These are phyloP conservation scores for Penicillium sp. DNA, from an alignment of 2,329 filamentous ascomycete genomes.

Conservation along the genomic window DNA sequence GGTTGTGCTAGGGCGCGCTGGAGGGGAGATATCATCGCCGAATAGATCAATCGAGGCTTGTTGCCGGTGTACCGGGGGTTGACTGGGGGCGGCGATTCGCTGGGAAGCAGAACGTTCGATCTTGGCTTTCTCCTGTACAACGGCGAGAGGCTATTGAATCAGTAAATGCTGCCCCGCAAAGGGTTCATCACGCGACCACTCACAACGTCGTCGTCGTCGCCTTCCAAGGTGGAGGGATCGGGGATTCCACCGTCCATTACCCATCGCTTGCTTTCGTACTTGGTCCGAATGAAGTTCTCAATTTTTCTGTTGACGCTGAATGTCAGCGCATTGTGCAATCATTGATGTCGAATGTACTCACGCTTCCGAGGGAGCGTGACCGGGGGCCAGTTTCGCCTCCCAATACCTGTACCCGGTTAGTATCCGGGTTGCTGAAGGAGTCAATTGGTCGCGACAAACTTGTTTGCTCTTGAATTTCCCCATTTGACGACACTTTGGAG, in stretches of 20 bases:
- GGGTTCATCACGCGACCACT: constrained; percentile 41
- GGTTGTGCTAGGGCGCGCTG: constrained; percentile 70
- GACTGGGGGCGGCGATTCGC: constrained; percentile 49
- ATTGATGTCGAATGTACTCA: constrained; percentile 39
- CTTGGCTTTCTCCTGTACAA: constrained; percentile 71
- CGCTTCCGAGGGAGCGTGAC: constrained; percentile 90
- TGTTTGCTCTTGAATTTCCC: constrained; percentile 96
- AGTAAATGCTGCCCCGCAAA: constrained; percentile 12
- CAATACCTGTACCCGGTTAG: constrained; percentile 63
- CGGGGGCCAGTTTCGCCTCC: constrained; percentile 89
- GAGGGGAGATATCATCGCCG: constrained; percentile 69
- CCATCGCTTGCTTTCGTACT: constrained; percentile 98
- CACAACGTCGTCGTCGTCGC: constrained; percentile 80
- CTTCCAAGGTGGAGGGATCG: constrained; percentile 85
- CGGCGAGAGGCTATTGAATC: constrained; percentile 59
- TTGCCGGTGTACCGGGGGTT: constrained; percentile 45
- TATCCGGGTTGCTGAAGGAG: neutral
- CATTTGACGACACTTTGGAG: constrained; percentile 89
- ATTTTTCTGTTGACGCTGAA: constrained; percentile 66
- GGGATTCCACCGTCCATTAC: constrained; percentile 97
- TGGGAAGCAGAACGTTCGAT: constrained; percentile 62
- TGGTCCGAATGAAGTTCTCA: constrained; percentile 98
- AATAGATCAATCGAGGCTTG: constrained; percentile 74
- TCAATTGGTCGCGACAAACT: constrained; percentile 53
- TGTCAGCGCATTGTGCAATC: constrained; percentile 12